Evolutionary conservation across 805 yeast genomes (phyloP), one percentile per base, ranked within the genome.

Genomic region (Candida sakaeoensis): DNA sequence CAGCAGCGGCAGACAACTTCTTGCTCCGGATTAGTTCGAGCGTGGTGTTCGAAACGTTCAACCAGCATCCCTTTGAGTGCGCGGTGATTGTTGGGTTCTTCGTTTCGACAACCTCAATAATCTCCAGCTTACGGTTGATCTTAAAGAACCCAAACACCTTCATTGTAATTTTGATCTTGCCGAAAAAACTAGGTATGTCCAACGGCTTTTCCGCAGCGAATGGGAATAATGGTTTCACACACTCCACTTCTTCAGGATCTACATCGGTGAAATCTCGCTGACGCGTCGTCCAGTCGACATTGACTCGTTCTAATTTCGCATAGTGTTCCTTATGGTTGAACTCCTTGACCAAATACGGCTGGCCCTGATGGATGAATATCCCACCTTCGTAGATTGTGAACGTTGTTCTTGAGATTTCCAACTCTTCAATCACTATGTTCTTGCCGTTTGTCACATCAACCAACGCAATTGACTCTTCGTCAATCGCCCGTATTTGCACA

Each of bases 211-310:
- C 8, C 8, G n/a, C 10, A 32, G 65, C 68, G 31, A 78, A 69
- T 0, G 60, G 60, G 14, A 58, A 60, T 14, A 83, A 56, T 4
- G 84, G 75, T 41, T 85, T 66, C 3, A 84, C 74, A 41, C 68
- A 60, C 49, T 84, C 89, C 37, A 83, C 80, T 50, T 80, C 81
- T 16, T 72, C 58, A 0, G 99, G 97, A 57, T 93, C 98, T 7
- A 93, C 85, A 59, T 93, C 95, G 0, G 96, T 87, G 51, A 74
- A 93, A 58, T 93, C 99, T 41, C 99, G 68, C 55, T 91, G 98
- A 34, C 74, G 73, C 0, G 99, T 93, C 1, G 79, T 74, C 98
- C 98, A 93, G 47, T 91, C 96, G 12, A 93, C 99, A 52, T 83
- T 82, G 0, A 89, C 96, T 37, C 96, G 63, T 51, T 79, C 83